A percentile compares a stretch with the other conserved stretches of the same genome.
Evolutionary conservation across 257 asterid species (phyloP).

Genomic region (Marsdenia floribunda): DNA sequence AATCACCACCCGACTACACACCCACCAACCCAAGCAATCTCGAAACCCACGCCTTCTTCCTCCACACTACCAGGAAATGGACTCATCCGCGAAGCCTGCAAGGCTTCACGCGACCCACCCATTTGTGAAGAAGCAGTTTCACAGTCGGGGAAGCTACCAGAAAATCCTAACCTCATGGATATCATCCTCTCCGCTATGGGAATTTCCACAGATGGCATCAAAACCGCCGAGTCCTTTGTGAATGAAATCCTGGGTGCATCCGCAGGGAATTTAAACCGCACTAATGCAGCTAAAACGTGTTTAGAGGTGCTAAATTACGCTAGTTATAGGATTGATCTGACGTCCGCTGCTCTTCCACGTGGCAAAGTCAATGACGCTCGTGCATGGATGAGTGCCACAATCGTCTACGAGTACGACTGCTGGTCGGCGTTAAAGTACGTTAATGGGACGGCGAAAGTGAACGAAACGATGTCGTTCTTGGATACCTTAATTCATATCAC

Average conservation of each 20-base stretch:
- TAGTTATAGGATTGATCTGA: constrained; percentile 29
- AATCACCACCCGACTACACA: constrained; percentile 9
- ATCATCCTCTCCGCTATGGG: constrained; percentile 35
- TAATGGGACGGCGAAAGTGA: constrained; percentile 40
- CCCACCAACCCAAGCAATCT: constrained; percentile 14
- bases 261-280: constrained; percentile 37
- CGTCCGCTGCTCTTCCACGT: constrained; percentile 19
- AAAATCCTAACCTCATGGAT: constrained; percentile 30
- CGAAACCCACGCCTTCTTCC: constrained; percentile 5
- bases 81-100: constrained; percentile 39
- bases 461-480: constrained; percentile 40
- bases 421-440: constrained; percentile 56
- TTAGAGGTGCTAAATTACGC: constrained; percentile 40
- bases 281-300: constrained; percentile 39
- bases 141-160: constrained; percentile 26
- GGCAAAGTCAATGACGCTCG: constrained; percentile 53
- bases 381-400: constrained; percentile 60
- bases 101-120: constrained; percentile 49
- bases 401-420: constrained; percentile 52
- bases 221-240: constrained; percentile 35
- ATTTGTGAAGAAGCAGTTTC: constrained; percentile 35
- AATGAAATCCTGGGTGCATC: constrained; percentile 28
- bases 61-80: neutral
- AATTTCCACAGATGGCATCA: constrained; percentile 30
- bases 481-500: constrained; percentile 25